These are phyloP conservation scores for Naganishia friedmannii DNA, from an alignment of 768 basidiomycete species.

Conservation along the genomic window DNA sequence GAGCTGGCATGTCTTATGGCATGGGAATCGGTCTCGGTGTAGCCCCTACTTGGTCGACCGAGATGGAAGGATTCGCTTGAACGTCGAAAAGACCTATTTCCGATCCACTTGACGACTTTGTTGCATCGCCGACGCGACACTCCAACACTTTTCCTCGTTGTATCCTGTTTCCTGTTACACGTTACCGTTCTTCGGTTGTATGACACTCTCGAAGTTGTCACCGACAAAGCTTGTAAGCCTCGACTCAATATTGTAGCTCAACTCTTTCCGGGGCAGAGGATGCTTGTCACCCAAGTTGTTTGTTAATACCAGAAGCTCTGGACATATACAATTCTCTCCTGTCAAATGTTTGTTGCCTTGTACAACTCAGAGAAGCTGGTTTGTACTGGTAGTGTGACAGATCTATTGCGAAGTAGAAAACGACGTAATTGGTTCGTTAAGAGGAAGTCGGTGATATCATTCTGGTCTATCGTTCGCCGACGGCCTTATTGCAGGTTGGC, in stretches of 20 bases:
- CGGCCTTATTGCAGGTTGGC: too few species aligned
- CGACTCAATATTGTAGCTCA: constrained; percentile 21
- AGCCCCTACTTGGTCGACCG: constrained; percentile 10
- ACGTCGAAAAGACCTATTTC: neutral
- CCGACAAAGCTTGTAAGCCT: constrained; percentile 12
- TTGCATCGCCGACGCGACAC: neutral
- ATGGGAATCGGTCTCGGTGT: constrained; percentile 19
- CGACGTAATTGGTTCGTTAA: too few species aligned
- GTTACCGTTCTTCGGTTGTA: constrained; percentile 14
- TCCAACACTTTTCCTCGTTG: neutral
- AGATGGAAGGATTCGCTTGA: constrained; percentile 17
- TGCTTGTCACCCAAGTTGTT: constrained; percentile 9
- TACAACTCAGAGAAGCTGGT: too few species aligned
- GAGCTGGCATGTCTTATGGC: constrained; percentile 35
- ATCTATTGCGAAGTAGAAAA: too few species aligned
- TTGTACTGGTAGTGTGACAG: too few species aligned
- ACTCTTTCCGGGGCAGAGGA: constrained; percentile 2
- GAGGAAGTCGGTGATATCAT: too few species aligned
- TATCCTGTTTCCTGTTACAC: neutral
- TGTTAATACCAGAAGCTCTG: constrained; percentile 1
- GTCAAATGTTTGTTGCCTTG: neutral
- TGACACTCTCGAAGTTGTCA: constrained; percentile 18
- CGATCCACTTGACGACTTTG: neutral
- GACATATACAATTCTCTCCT: constrained; percentile 2
- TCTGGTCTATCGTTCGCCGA: too few species aligned